These are phyloP conservation scores for Podospora sp. DNA, from an alignment of 495 filamentous ascomycete genomes.

Conservation along the genomic window DNA sequence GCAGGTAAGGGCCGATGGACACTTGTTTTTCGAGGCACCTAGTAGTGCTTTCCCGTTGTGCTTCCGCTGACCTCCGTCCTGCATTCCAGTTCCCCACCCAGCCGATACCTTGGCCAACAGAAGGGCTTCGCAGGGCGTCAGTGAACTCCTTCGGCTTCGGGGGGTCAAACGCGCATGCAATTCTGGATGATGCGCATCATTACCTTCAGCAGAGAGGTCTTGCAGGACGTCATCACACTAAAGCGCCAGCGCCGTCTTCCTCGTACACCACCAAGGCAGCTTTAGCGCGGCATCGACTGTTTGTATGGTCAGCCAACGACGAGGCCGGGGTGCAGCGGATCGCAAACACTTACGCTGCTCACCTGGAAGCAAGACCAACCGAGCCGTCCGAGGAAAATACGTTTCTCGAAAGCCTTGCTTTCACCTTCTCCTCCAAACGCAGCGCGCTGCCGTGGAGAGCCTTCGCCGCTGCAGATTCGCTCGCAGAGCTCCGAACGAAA, in stretches of 20 bases:
- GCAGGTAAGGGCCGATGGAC: too few species aligned
- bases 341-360: background rate
- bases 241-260: too few species aligned
- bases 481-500: too few species aligned
- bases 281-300: conserved; percentile 2
- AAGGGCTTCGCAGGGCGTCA: background rate
- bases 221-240: too few species aligned
- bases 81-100: too few species aligned
- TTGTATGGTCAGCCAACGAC: background rate
- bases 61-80: too few species aligned
- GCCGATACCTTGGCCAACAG: too few species aligned
- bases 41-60: too few species aligned
- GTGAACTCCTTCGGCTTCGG: background rate
- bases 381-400: background rate
- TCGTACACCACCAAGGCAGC: too few species aligned
- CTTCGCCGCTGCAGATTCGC: background rate
- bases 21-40: too few species aligned
- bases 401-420: conserved; percentile 14
- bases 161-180: background rate
- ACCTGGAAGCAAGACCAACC: too few species aligned
- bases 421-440: conserved; percentile 21
- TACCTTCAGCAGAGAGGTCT: background rate
- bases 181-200: background rate
- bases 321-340: conserved; percentile 23
- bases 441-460: background rate